Evolutionary conservation across 768 basidiomycete genomes (phyloP).

Genomic region (Mycena rosella): DNA sequence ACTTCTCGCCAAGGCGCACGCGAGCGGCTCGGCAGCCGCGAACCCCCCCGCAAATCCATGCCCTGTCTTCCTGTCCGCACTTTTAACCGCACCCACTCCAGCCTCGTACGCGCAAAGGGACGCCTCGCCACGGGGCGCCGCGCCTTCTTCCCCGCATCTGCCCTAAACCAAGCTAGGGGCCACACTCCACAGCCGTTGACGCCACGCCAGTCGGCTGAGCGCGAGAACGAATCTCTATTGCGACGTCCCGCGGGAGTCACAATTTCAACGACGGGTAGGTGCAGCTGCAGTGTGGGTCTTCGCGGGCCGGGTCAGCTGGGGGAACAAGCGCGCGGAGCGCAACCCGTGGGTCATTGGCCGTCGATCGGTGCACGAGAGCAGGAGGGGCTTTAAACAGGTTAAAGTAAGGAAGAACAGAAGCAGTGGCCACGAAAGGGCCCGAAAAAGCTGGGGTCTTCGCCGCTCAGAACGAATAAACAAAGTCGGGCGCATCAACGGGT

Average conservation of each 20-base stretch:
- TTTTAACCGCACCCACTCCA: slow-evolving; percentile 24
- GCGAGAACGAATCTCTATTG: slow-evolving; percentile 38
- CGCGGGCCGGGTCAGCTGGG: slow-evolving; percentile 14
- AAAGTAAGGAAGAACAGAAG: slow-evolving; percentile 24
- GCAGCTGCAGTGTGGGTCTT: slow-evolving; percentile 27
- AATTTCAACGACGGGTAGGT: slow-evolving; percentile 37
- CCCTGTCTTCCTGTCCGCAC: slow-evolving; percentile 27
- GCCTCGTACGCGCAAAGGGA: slow-evolving; percentile 5
- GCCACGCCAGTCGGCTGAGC: slow-evolving; percentile 26
- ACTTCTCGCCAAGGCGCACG: slow-evolving; percentile 32
- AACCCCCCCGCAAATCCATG: slow-evolving; percentile 20
- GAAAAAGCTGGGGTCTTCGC: slow-evolving; percentile 29
- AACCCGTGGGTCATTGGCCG: slow-evolving; percentile 28
- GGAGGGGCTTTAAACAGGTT: slow-evolving; percentile 29
- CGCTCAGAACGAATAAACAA: slow-evolving; percentile 29
- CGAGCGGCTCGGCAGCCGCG: slow-evolving; percentile 31
- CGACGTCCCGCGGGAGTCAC: slow-evolving; percentile 25
- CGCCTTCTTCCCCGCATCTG: slow-evolving; percentile 26
- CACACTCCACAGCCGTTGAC: slow-evolving; percentile 28
- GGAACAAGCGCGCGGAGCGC: slow-evolving; percentile 17
- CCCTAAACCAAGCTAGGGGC: slow-evolving; percentile 34
- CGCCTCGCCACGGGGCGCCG: slow-evolving; percentile 23
- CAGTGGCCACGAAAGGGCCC: slow-evolving; percentile 21
- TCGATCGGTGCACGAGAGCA: slow-evolving; percentile 9
- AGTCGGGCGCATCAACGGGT: slow-evolving; percentile 8